phyloP scores from a whole-genome alignment of 2,329 filamentous ascomycete species.

The Penicillium polonicum region DNA sequence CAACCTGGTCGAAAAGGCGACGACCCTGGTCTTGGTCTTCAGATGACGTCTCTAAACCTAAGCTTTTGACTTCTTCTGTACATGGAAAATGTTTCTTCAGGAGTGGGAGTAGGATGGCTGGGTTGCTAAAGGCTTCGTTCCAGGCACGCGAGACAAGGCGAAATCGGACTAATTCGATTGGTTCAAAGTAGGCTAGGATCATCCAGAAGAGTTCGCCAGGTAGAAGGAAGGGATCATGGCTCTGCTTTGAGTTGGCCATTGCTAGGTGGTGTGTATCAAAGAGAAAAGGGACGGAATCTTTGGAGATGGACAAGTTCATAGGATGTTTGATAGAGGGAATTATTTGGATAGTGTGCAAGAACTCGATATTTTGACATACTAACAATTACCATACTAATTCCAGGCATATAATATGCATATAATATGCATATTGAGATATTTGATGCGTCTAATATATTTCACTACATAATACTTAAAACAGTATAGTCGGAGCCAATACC shows the following conservation, averaged over 20 bases:
- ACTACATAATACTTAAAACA: background rate
- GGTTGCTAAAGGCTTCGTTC: constrained; percentile 51
- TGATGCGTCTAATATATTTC: background rate
- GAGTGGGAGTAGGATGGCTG: constrained; percentile 48
- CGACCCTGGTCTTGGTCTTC: constrained; percentile 17
- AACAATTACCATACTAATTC: background rate
- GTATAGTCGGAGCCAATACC: constrained; percentile 8
- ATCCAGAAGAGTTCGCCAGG: constrained; percentile 61
- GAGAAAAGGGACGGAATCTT: background rate
- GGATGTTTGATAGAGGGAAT: background rate
- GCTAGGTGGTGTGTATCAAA: background rate
- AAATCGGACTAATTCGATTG: constrained; percentile 52
- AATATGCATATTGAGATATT: background rate
- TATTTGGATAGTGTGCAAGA: background rate
- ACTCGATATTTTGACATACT: background rate
- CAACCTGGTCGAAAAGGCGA: constrained; percentile 50
- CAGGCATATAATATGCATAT: background rate
- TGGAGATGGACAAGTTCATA: background rate
- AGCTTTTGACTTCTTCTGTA: constrained; percentile 53
- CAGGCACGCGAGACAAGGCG: constrained; percentile 55
- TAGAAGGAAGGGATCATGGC: constrained; percentile 37
- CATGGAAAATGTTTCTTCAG: constrained; percentile 55
- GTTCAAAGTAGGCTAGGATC: constrained; percentile 50
- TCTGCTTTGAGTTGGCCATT: constrained; percentile 10
- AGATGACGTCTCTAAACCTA: constrained; percentile 9